phyloP scores from a whole-genome alignment of 306 rosid species.

The Sphenostylis stenocarpa region DNA sequence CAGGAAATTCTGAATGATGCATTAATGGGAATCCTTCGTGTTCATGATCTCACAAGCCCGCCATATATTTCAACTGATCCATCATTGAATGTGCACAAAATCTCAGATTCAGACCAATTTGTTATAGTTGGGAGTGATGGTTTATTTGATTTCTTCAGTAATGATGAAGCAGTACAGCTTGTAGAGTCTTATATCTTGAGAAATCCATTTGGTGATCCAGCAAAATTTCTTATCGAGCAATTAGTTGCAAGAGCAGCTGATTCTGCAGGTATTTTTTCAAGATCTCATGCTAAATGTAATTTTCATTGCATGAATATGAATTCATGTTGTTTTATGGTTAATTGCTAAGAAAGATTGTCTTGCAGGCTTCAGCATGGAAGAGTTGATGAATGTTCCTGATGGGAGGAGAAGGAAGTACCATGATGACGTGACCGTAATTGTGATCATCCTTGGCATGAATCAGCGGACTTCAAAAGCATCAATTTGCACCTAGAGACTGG shows the following conservation, averaged over 20 bases:
- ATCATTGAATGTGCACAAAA: conserved; percentile 73
- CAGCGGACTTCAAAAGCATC: conserved; percentile 94
- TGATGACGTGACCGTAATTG: conserved; percentile 93
- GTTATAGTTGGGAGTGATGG: conserved; percentile 94
- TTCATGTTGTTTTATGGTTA: not conserved
- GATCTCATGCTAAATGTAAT: conserved; percentile 13
- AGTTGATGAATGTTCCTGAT: conserved; percentile 85
- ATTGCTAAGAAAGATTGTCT: conserved; percentile 16
- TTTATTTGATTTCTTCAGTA: conserved; percentile 92
- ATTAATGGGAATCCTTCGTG: conserved; percentile 95
- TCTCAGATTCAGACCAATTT: conserved; percentile 75
- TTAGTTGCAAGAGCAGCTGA: conserved; percentile 83
- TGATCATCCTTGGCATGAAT: conserved; percentile 80
- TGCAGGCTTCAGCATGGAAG: conserved; percentile 92
- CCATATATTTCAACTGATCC: conserved; percentile 91
- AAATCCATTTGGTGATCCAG: conserved; percentile 86
- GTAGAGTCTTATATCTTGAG: conserved; percentile 71
- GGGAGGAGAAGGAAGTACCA: conserved; percentile 96
- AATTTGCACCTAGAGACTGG: conserved; percentile 31
- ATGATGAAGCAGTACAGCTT: conserved; percentile 78
- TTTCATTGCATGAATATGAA: not conserved
- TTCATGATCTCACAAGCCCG: conserved; percentile 82
- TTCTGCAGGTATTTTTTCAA: conserved; percentile 65
- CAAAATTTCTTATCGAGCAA: conserved; percentile 85
- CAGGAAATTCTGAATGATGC: conserved; percentile 94